Percentiles rank a stretch among this genome's conserved stretches.
These are phyloP conservation scores for Eucalyptus victrix DNA, from an alignment of 345 rosid genomes.

Conservation along the genomic window DNA sequence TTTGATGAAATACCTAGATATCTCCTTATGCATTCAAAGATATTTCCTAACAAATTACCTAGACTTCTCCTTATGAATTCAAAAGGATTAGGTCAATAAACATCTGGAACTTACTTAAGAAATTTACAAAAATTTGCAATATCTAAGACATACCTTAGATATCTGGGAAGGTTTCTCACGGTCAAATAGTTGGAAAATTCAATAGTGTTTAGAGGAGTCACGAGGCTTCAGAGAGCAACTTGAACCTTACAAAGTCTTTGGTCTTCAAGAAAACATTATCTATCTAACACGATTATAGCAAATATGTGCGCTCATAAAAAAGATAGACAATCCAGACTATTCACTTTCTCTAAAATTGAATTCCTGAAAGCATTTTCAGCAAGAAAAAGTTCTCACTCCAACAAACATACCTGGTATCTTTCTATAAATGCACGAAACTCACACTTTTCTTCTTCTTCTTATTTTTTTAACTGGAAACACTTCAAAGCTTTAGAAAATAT, in stretches of 20 bases:
- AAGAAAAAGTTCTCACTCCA: neutral
- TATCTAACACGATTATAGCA: neutral
- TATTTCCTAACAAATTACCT: neutral
- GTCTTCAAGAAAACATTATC: neutral
- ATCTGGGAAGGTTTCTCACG: rapidly evolving
- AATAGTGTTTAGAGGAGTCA: neutral
- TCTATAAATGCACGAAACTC: neutral
- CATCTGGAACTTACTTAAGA: neutral
- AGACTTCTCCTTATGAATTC: neutral
- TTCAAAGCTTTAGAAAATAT: neutral
- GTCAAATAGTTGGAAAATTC: neutral
- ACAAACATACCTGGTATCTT: neutral
- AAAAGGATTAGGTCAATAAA: neutral
- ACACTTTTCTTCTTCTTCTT: neutral
- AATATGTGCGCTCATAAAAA: neutral
- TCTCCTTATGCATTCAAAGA: neutral
- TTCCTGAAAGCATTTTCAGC: neutral
- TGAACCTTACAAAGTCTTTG: neutral
- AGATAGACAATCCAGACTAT: neutral
- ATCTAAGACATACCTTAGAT: neutral
- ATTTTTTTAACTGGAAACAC: neutral
- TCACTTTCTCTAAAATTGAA: neutral
- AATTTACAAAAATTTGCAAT: neutral
- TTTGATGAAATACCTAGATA: no score
- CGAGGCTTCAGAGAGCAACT: neutral